Percentiles rank a stretch among this genome's conserved stretches.
phyloP scores from a whole-genome alignment of 495 filamentous ascomycete species.

The Melanomma pulvis-pyrius region DNA sequence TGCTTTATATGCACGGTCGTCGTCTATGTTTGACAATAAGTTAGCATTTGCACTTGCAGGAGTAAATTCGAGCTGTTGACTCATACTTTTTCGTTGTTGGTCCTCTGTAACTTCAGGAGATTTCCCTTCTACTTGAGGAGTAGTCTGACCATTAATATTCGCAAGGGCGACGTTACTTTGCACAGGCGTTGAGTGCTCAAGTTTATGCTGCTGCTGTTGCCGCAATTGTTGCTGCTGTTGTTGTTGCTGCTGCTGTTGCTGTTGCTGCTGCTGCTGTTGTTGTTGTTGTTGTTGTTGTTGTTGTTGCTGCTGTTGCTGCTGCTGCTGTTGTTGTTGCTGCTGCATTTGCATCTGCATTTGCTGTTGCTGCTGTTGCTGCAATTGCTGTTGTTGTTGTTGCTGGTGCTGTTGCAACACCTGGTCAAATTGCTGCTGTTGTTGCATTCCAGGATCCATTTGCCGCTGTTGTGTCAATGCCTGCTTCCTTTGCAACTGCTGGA shows the following conservation, averaged over 20 bases:
- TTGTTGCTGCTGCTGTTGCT: not conserved
- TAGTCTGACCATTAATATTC: conserved; percentile 30
- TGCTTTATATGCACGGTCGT: not conserved
- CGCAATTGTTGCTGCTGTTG: not conserved
- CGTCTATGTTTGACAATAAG: not conserved
- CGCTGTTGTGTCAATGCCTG: conserved; percentile 41
- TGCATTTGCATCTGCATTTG: conserved; percentile 39
- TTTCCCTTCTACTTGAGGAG: conserved; percentile 35
- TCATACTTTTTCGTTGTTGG: conserved; percentile 55
- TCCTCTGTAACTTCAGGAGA: conserved; percentile 10
- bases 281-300: not conserved
- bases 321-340: conserved; percentile 31
- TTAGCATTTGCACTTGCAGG: conserved; percentile 31
- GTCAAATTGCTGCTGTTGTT: conserved; percentile 5
- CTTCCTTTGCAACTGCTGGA: conserved; percentile 46
- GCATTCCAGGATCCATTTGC: conserved; percentile 20
- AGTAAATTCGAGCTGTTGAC: conserved; percentile 43
- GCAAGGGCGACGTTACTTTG: conserved; percentile 25
- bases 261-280: conserved; percentile 36
- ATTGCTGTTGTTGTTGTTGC: conserved; percentile 34
- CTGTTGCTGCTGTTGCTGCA: conserved; percentile 49
- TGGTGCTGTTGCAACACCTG: not conserved
- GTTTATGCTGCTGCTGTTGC: conserved; percentile 2
- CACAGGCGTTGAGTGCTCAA: conserved; percentile 34
- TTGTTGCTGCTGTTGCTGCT: not conserved